Base-by-base conservation (phyloP, 2,329 filamentous ascomycete species). In the Curvularia verruculosa region DNA sequence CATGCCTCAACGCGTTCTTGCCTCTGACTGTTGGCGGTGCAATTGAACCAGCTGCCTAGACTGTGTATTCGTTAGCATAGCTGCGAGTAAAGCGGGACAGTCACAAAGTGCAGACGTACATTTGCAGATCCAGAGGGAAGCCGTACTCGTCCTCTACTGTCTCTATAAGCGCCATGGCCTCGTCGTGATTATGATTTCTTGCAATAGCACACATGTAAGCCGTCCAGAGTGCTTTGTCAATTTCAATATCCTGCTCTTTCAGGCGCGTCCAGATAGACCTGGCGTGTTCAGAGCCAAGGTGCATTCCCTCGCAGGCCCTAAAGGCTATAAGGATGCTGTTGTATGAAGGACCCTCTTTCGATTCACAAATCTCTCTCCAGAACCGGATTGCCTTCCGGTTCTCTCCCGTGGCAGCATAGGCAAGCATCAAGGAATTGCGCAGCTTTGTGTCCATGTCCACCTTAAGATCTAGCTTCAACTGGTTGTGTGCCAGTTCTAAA, bases 391-490 rank as follows among this genome's bases (percentile, higher is more conserved):
- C 91, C 52, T 85, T 84, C 28, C 83, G 77, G 0, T 89, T 82
- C 61, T 87, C 82, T 6, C 85, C 89, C 68, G 87, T 90, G 1
- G 85, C 84, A 1, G 87, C 86, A 71, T 96, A 94, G 0, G 91
- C 93, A 12, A 95, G 82, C 87, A 99, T 96, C 47, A 98, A 80
- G 0, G 89, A 87, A 68, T 96, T 98, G 66, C 89, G 86, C 2
- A 98, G 81, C 53, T 81, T 82, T 0, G 94, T 98, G 65, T 85
- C 87, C 4, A 89, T 83, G 65, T 93, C 87, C 36, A 98, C 83
- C 40, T 86, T 85, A n/a, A 88, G 84, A 74, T 99, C 95, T 75
- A 97, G 88, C 78, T 96, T 98, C 64, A 97, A 83, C 86, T 96
- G 94, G 72, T 97, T 96, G 79, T 96, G 90, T 2, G 96, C 85